Evolutionary conservation across 2,329 filamentous ascomycete species (phyloP), one percentile per base, ranked within the genome.

Genomic region (Pezicula carpinea): DNA sequence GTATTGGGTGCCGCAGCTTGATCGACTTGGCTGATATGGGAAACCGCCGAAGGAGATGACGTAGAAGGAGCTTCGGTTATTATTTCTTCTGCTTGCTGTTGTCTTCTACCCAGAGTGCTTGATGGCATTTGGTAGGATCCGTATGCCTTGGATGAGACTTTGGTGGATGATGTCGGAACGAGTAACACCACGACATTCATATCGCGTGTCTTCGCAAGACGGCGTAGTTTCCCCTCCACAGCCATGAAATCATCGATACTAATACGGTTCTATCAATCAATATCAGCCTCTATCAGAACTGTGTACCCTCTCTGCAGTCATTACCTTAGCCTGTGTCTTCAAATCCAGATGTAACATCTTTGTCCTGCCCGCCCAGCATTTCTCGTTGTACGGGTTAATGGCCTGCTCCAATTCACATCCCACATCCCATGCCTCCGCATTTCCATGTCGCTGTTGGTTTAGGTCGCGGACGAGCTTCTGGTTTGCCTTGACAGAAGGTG

Each of bases 401-500:
- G 55, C 58, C 23, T 59, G 54, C n/a, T 56, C 50, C 11, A 61
- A 48, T 13, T 40, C 15, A 41, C 62, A 63, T 13, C 54, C 29
- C 31, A 19, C 26, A 13, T 39, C 7, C 35, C 17, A 31, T 13
- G 35, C 15, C 15, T 17, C 36, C 22, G 11, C 17, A 15, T 53
- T 36, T 43, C 53, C 45, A 50, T 57, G 49, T 49, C 50, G 39
- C 50, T 63, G 59, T 31, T 48, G 23, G 17, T 59, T 55, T 18
- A 64, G 45, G 56, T 62, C 65, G 50, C 29, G 53, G 35, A 61
- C 59, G 55, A 57, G 56, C 52, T 55, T 65, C 57, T 48, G 59
- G 38, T 49, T 62, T 48, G 51, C 57, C 46, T 43, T 45, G 29
- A 52, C 35, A 8, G 59, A 73, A 21, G 72, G 76, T 17, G 69